Base-by-base conservation (phyloP, 2,329 filamentous ascomycete species). In the Talaromyces funiculosus region DNA sequence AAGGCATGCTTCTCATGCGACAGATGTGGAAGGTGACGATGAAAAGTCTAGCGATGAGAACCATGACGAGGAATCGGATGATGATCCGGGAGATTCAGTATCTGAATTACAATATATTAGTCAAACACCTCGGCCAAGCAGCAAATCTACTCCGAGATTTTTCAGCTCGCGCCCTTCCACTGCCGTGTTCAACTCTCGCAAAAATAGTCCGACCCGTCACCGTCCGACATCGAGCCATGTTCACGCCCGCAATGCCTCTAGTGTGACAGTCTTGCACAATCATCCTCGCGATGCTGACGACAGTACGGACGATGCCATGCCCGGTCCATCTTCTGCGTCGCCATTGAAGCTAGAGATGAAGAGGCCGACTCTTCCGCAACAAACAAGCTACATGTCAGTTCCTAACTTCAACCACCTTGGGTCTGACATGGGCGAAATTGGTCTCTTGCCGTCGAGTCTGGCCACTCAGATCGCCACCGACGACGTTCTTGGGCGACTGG, bases 11-110 rank as follows among this genome's bases (percentile, higher is more conserved):
- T 77, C 81, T 45, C 81, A 77, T 68, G 86, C 92, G 61, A 92
- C 90, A 0, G 90, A 94, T 68, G 90, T 87, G 6, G 91, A 96
- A 70, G 90, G 91, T 0, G 92, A 97, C 68, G 92, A 96, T 67
- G 92, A 97, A 72, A 79, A 92, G n/a, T 83, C 90, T 12, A 92
- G 89, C 3, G 90, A 92, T 60, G 89, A 91, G 60, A 89, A 86
- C 33, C 38, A 55, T 22, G 79, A 81, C 31, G 78, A 81, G n/a
- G 75, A 72, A 29, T 73, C 65, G 12, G 61, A 57, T 9, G 67
- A 68, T 10, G 68, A 65, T n/a, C 68, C 66, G 18, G 58, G 26
- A 14, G 38, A 51, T 14, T 58, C 60, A 12, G 58, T 60, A n/a
- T 65, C 62, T 38, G 63, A 61, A 7, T 67, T 67, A 8, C 62